Evolutionary conservation across 495 filamentous ascomycete genomes (phyloP).

Genomic region (Lentithecium fluviatile): DNA sequence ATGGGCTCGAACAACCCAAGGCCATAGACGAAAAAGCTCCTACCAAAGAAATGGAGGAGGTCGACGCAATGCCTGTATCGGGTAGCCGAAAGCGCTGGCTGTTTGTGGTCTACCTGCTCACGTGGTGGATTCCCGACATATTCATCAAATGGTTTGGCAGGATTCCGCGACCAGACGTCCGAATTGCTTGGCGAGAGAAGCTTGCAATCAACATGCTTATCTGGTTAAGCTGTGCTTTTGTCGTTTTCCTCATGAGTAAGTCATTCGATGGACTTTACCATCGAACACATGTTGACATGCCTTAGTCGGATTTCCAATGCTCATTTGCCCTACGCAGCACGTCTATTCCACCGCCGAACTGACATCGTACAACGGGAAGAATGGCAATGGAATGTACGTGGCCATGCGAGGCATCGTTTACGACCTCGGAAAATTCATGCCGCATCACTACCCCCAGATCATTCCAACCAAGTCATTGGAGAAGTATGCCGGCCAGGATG

Average conservation of each 20-base stretch:
- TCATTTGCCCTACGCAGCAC: conserved; percentile 89
- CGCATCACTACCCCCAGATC: conserved; percentile 74
- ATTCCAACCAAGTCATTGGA: conserved; percentile 64
- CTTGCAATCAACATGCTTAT: conserved; percentile 97
- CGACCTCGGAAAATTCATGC: conserved; percentile 71
- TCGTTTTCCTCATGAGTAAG: conserved; percentile 70
- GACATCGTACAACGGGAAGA: conserved; percentile 68
- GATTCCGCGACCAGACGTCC: conserved; percentile 92
- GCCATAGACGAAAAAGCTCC: conserved; percentile 96
- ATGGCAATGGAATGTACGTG: conserved; percentile 61
- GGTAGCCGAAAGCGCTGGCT: conserved; percentile 91
- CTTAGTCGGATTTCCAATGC: conserved; percentile 70
- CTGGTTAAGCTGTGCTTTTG: conserved; percentile 78
- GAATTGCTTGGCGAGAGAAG: conserved; percentile 94
- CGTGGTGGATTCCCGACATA: conserved; percentile 85
- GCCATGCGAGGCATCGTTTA: conserved; percentile 89
- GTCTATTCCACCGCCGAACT: conserved; percentile 83
- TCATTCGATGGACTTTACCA: background rate
- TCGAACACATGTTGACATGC: conserved; percentile 41
- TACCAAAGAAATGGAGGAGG: conserved; percentile 83
- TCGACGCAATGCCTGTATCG: conserved; percentile 76
- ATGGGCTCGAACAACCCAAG: conserved; percentile 86
- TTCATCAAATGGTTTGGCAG: conserved; percentile 72
- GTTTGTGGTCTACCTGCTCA: conserved; percentile 78
- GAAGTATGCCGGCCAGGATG: conserved; percentile 82